Base-by-base conservation (phyloP, 371 early-diverging fungal genomes). In the Dentiscutata heterogama region DNA sequence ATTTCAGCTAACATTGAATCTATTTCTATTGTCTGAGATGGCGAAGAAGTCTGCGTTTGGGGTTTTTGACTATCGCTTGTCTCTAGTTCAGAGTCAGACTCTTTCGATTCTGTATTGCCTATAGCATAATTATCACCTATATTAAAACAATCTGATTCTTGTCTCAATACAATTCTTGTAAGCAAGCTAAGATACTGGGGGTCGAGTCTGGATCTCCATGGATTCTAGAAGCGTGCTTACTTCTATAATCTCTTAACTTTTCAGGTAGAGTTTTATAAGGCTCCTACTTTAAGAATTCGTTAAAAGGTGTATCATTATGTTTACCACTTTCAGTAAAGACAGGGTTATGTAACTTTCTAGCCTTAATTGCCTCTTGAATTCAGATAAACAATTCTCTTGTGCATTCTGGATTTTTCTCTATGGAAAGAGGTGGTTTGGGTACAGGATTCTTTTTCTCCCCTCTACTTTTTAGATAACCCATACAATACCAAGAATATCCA, bases 351-450 rank as follows among this genome's bases (percentile, higher is more conserved):
- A 60, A 75, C 75, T 75, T 75, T 75, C 58, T 27, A 1, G 60
- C 42, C 61, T 25, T 58, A 1, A 75, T 75, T 56, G 75, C 58
- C 53, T 75, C 31, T 75, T 31, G 60, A 35, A 75, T 75, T 58
- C 75, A 75, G 75, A 27, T 75, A 31, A 75, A 58, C 31, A 75
- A 75, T 75, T 54, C 75, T 58, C 61, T 56, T 56, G 60, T 58
- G 14, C 35, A 25, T 75, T 75, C 75, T 75, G 75, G 58, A 58
- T 75, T 75, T 58, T 75, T 75, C 42, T 75, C 75, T 22, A 75
- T 75, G 5, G 75, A 75, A 7, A 75, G 75, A 27, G 58, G 58
- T 29, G 25, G 58, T 10, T 39, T 22, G 22, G 58, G 75, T 3
- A 22, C 58, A 56, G 75, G 29, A 75, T 75, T 75, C 3, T 75